Base-by-base conservation (phyloP, 1,284 basidiomycete species). In the Xerocomus amazonicus region DNA sequence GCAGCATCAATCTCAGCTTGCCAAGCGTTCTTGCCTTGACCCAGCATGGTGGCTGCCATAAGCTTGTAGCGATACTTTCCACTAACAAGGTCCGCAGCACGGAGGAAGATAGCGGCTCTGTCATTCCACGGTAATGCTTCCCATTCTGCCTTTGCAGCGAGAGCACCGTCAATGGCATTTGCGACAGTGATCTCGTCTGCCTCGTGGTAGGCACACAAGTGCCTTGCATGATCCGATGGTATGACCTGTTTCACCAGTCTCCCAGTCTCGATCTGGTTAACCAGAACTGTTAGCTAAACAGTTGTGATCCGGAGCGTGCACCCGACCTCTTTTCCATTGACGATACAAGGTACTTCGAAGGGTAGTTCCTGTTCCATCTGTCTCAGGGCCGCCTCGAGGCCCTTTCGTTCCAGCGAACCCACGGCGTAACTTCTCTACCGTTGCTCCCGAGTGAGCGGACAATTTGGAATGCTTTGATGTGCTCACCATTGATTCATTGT, bases 1-100 rank as follows among this genome's bases (percentile, higher is more conserved):
- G 94, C 96, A 46, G 97, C 92, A 71, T 99, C 96, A 56, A 99
- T 99, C 78, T 99, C 96, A 19, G 96, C 97, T 74, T 99, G 96
- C 96, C 96, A 99, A 10, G 83, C 87, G 69, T 98, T 99, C 83
- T 99, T 99, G 47, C 97, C 96, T 74, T 99, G 96, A 12, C 96
- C 96, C 40, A 99, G 79, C 76, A 99, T 97, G 42, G 96, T 98
- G 29, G 96, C 94, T 29, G 97, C 97, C 75, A 98, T 82, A 47
- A 99, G 77, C 73, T 90, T 87, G 76, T 92, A 94, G 62, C 95
- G 80, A 71, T 97, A 97, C 79, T 98, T 98, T 54, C 87, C 87
- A 59, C 90, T 86, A 53, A 95, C 82, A 50, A 99, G 83, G 69
- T 99, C 96, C 32, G 94, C 94, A 3, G 94, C 93, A 71, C 97